These are phyloP conservation scores for Barnettozyma sp. DNA, from an alignment of 805 yeast genomes.

Conservation along the genomic window DNA sequence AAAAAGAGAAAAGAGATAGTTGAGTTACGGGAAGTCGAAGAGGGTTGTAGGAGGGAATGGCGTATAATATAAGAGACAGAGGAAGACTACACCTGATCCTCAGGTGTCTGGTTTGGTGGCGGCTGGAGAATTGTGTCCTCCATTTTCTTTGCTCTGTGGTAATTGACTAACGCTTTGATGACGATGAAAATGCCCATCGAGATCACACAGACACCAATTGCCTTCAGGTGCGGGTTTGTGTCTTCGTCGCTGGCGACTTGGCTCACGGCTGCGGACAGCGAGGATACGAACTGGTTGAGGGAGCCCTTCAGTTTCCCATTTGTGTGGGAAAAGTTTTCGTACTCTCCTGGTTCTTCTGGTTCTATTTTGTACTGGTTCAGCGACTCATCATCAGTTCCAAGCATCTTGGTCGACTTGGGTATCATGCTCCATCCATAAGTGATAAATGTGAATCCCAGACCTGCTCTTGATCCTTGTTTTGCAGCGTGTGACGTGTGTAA, in stretches of 20 bases:
- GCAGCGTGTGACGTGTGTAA: slow-evolving; percentile 97
- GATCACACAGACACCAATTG: slow-evolving; percentile 56
- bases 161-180: slow-evolving; percentile 64
- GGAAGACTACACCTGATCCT: slow-evolving; percentile 10
- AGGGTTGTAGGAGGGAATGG: too few relatives aligned
- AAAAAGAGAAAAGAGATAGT: too few relatives aligned
- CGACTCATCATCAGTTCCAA: slow-evolving; percentile 18
- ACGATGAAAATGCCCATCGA: slow-evolving; percentile 62
- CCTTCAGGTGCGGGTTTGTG: slow-evolving; percentile 10
- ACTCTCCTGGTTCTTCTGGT: slow-evolving; percentile 51
- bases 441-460: slow-evolving; percentile 79
- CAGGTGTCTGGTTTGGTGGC: slow-evolving; percentile 21
- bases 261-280: slow-evolving; percentile 18
- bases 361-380: slow-evolving; percentile 34
- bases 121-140: slow-evolving; percentile 56
- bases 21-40: too few relatives aligned
- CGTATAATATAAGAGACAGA: not conserved
- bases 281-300: slow-evolving; percentile 21
- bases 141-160: slow-evolving; percentile 66
- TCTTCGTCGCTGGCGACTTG: slow-evolving; percentile 9
- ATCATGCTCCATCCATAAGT: slow-evolving; percentile 57
- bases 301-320: slow-evolving; percentile 23
- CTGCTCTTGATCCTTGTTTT: slow-evolving; percentile 89
- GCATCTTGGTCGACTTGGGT: slow-evolving; percentile 34
- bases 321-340: slow-evolving; percentile 30